These are phyloP conservation scores for Alternaria solani DNA, from an alignment of 2,329 filamentous ascomycete species.

Conservation along the genomic window DNA sequence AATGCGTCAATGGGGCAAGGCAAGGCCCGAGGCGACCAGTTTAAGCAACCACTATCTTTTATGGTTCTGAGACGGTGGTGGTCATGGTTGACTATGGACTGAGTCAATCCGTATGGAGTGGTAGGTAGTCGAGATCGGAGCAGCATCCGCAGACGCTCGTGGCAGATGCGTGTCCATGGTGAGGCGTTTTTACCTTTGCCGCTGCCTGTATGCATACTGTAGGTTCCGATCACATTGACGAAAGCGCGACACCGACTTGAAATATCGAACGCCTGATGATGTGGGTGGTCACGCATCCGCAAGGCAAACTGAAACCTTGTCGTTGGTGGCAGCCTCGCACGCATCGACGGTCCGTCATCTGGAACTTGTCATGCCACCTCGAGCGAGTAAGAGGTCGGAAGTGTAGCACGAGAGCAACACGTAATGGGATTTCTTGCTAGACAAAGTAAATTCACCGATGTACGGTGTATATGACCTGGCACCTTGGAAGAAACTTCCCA, in stretches of 20 bases:
- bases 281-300: not conserved
- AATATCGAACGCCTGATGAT: not conserved
- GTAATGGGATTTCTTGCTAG: not conserved
- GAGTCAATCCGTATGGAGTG: not conserved
- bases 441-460: not conserved
- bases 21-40: not conserved
- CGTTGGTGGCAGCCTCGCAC: constrained; percentile 12
- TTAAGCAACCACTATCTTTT: not conserved
- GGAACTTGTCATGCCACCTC: not conserved
- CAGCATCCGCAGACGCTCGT: constrained; percentile 15
- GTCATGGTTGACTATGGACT: not conserved
- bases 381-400: not conserved
- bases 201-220: not conserved
- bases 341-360: not conserved
- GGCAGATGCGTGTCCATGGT: constrained; percentile 9
- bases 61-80: constrained; percentile 5
- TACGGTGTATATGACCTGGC: not conserved
- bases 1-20: constrained; percentile 14
- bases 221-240: not conserved
- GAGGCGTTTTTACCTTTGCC: not conserved
- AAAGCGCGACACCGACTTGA: not conserved
- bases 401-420: not conserved
- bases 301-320: not conserved
- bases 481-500: not conserved
- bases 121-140: not conserved